Base-by-base conservation (phyloP, 352 stramenopile species). In the Phytopythium cucurbitacearum region DNA sequence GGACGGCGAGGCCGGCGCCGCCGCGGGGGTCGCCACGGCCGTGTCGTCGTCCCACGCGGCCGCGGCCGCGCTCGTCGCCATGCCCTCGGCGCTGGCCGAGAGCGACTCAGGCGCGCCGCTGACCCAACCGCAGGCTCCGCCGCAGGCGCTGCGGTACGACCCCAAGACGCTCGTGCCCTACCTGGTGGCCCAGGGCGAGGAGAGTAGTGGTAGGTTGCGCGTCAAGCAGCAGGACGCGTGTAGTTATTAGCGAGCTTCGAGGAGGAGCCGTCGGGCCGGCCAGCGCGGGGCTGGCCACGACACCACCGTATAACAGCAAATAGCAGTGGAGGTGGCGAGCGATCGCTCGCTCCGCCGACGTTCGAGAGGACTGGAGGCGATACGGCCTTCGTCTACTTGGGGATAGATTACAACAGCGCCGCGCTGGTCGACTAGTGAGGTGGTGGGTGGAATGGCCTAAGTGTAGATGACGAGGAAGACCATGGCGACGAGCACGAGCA, bases 391-490 rank as follows among this genome's bases (percentile, higher is more conserved):
- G 21, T 28, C 21, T 28, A 28, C 21, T 28, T 28, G 21, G 21
- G 21, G 21, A 28, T 28, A 28, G 21, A 28, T 28, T 28, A 28
- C 21, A 28, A 28, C 21, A 28, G 21, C 21, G 21, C 21, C 21
- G 21, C 21, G 21, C 21, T 28, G 21, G 21, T 28, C 21, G 21
- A 28, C 21, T 28, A 28, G 21, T 28, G 21, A 28, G 21, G 21
- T 28, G 21, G 21, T 28, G 21, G 21, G 2, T 28, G 21, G 21
- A 28, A 28, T 28, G 42, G 11, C 42, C 66, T 80, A 92, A 64
- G 81, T 90, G 64, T 92, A 92, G 54, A 92, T 85, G 63, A 92
- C 79, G 47, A 92, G 66, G 55, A 92, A 89, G 56, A 89, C 56
- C 74, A 92, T 88, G 40, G 84, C 71, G 16, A 80, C 67, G 37